Evolutionary conservation across 441 rosid genomes (phyloP).

Genomic region (Erodium chrysanthum): DNA sequence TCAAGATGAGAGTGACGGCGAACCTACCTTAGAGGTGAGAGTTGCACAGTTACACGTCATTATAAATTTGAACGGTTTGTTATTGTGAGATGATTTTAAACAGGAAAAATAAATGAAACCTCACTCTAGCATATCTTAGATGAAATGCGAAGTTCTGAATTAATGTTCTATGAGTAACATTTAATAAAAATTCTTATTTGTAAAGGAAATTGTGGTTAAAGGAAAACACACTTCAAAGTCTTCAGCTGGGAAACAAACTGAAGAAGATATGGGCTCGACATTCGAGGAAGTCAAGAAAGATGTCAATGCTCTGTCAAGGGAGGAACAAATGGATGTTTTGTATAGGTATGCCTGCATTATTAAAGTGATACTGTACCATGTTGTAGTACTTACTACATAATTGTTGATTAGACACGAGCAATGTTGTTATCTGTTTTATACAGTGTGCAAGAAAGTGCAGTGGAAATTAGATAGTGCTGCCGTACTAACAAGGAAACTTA

Average conservation of each 20-base stretch:
- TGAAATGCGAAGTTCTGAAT: conserved; percentile 4
- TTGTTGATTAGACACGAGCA: neutral
- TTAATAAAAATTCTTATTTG: conserved; percentile 13
- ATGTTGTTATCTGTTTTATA: neutral
- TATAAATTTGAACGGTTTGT: conserved; percentile 7
- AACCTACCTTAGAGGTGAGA: conserved; percentile 56
- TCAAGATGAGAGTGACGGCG: conserved; percentile 44
- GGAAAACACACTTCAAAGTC: conserved; percentile 21
- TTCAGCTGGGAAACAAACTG: conserved; percentile 20
- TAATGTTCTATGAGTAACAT: neutral
- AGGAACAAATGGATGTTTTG: conserved; percentile 80
- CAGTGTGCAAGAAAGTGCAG: too few relatives aligned
- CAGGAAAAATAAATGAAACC: neutral
- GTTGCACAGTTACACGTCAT: neutral
- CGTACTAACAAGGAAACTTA: neutral
- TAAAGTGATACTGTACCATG: neutral
- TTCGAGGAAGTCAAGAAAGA: conserved; percentile 56
- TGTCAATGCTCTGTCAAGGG: conserved; percentile 54
- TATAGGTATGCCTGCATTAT: conserved; percentile 36
- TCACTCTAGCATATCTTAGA: neutral
- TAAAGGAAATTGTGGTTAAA: conserved; percentile 49
- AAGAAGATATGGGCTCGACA: conserved; percentile 23
- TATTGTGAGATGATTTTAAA: conserved; percentile 4
- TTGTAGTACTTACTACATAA: neutral
- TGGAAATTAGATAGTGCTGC: too few relatives aligned